Evolutionary conservation across 2,329 filamentous ascomycete genomes (phyloP).

Genomic region (Phoma herbarum): DNA sequence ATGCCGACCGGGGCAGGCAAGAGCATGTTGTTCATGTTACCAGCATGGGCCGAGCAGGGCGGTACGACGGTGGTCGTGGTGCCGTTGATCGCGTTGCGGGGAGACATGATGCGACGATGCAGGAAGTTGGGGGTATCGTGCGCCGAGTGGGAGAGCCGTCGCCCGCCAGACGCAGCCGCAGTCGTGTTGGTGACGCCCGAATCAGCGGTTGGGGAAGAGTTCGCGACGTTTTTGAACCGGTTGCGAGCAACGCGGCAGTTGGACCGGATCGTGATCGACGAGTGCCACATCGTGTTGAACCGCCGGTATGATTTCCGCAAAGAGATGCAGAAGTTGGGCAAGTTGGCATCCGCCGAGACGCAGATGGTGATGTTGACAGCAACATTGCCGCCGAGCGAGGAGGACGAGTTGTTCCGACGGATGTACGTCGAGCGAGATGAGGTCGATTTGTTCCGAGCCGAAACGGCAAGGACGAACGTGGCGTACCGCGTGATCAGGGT

Average conservation of each 20-base stretch:
- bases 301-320: conserved; percentile 19
- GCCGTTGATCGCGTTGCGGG: background rate
- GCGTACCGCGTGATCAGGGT: too few relatives aligned
- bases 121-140: conserved; percentile 21
- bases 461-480: too few relatives aligned
- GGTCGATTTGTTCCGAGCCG: too few relatives aligned
- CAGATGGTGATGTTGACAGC: conserved; percentile 36
- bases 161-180: conserved; percentile 22
- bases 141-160: conserved; percentile 28
- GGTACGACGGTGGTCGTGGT: background rate
- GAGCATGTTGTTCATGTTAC: background rate
- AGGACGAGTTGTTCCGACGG: background rate
- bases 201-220: conserved; percentile 31
- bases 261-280: conserved; percentile 32
- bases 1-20: conserved; percentile 4
- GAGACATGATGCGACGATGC: background rate
- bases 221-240: conserved; percentile 32
- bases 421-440: too few relatives aligned
- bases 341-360: conserved; percentile 25
- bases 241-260: conserved; percentile 24
- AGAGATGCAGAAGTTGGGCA: conserved; percentile 26
- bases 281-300: conserved; percentile 35
- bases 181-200: conserved; percentile 39
- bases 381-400: conserved; percentile 29
- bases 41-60: background rate